Percentiles rank a stretch among this genome's conserved stretches.
These are phyloP conservation scores for Lunularia cruciata DNA, from an alignment of 225 moss, liverwort and hornwort genomes.

Conservation along the genomic window DNA sequence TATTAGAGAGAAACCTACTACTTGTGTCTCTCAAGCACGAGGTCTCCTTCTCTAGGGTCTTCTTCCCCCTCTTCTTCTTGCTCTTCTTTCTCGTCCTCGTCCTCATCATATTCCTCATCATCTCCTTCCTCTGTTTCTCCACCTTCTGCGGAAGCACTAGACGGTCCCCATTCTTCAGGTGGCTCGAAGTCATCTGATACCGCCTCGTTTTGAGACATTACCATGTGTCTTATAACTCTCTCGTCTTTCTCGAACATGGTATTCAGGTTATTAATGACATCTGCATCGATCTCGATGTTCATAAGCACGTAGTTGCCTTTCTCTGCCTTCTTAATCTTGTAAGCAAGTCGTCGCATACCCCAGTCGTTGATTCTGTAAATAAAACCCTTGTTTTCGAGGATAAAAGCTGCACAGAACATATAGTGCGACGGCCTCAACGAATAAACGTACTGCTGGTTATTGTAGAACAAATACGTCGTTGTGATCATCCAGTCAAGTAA, in stretches of 20 bases:
- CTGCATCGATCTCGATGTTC: constrained; percentile 75
- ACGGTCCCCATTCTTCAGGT: constrained; percentile 64
- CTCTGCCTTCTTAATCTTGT: constrained; percentile 73
- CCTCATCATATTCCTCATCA: constrained; percentile 43
- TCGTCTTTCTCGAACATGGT: constrained; percentile 80
- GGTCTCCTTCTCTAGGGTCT: constrained; percentile 39
- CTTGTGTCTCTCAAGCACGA: constrained; percentile 18
- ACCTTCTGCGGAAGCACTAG: constrained; percentile 41
- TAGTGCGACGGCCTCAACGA: neutral
- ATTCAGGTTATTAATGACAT: constrained; percentile 72
- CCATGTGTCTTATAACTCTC: constrained; percentile 88
- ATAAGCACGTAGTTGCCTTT: constrained; percentile 91
- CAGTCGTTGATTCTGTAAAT: constrained; percentile 85
- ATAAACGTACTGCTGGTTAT: neutral
- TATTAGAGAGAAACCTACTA: too few relatives aligned
- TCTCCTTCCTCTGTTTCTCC: constrained; percentile 41
- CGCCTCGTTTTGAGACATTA: constrained; percentile 68
- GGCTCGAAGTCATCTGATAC: constrained; percentile 54
- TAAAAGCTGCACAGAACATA: constrained; percentile 58
- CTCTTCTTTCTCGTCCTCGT: constrained; percentile 38
- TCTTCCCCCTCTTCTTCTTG: constrained; percentile 46
- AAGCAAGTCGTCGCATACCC: constrained; percentile 77
- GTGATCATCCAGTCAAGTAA: neutral
- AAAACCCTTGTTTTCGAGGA: constrained; percentile 67
- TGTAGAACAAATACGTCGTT: neutral